These are phyloP conservation scores for Hymenoscyphus linearis DNA, from an alignment of 2,329 filamentous ascomycete genomes.

Conservation along the genomic window DNA sequence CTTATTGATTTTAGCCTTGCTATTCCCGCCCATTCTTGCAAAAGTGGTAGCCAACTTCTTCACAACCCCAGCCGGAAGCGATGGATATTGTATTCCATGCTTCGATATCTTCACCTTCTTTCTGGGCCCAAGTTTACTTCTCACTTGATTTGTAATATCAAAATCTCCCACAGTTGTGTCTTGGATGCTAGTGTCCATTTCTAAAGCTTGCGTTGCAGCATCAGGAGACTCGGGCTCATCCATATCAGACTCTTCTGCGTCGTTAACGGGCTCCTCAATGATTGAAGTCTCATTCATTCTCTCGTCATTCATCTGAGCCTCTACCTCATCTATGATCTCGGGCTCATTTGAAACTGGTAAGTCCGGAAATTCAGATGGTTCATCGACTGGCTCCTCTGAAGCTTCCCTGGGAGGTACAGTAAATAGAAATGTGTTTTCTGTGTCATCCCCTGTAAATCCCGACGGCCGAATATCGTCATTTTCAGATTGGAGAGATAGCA, in stretches of 20 bases:
- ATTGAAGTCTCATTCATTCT: background rate
- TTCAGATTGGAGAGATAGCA: conserved; percentile 21
- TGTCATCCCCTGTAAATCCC: conserved; percentile 28
- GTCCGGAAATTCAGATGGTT: background rate
- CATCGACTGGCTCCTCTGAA: conserved; percentile 5
- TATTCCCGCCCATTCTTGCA: conserved; percentile 58
- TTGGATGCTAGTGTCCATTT: conserved; percentile 16
- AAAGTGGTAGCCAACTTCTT: conserved; percentile 70
- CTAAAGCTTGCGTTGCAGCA: conserved; percentile 20
- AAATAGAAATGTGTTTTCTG: conserved; percentile 31
- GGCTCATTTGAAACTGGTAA: background rate
- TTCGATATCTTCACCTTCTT: conserved; percentile 58
- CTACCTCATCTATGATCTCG: background rate
- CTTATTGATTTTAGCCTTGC: conserved; percentile 64
- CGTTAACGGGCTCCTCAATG: conserved; percentile 8
- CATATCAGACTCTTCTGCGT: conserved; percentile 18
- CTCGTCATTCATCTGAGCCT: background rate
- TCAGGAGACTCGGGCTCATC: conserved; percentile 15
- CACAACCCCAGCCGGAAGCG: conserved; percentile 66
- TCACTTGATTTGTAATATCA: conserved; percentile 1
- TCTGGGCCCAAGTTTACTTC: conserved; percentile 33
- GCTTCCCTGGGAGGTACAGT: conserved; percentile 28
- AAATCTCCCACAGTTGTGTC: conserved; percentile 15
- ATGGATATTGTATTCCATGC: conserved; percentile 70
- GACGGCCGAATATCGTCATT: conserved; percentile 28